Conservation (phyloP, 345 rosid species). For the Citrus inodora region DNA sequence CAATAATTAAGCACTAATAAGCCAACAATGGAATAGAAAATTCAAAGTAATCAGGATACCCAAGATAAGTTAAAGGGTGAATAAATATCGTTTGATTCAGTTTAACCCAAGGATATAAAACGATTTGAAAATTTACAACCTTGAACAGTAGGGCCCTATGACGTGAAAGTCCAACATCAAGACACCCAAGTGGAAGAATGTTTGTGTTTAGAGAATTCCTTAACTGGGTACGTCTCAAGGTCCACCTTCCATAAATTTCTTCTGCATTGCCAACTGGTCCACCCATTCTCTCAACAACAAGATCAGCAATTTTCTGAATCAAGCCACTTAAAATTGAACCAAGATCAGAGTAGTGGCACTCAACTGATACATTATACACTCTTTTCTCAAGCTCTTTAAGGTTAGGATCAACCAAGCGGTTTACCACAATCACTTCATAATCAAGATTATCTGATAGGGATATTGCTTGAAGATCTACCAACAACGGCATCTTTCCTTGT, state of each 20-base stretch:
- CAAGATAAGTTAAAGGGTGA: not conserved
- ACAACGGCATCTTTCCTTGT: slow-evolving; percentile 77
- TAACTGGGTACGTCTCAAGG: slow-evolving; percentile 52
- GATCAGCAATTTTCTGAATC: slow-evolving; percentile 82
- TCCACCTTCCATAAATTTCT: slow-evolving; percentile 79
- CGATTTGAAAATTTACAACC: slow-evolving; percentile 38
- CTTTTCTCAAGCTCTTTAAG: slow-evolving; percentile 71
- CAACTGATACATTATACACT: slow-evolving; percentile 42
- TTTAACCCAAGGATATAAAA: slow-evolving; percentile 9
- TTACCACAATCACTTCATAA: slow-evolving; percentile 75
- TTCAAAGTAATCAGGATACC: not conserved
- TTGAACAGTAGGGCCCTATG: slow-evolving; percentile 96
- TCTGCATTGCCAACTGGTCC: slow-evolving; percentile 87
- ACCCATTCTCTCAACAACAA: slow-evolving; percentile 91
- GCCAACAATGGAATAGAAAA: not conserved
- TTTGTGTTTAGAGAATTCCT: slow-evolving; percentile 53
- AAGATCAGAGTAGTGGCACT: slow-evolving; percentile 36
- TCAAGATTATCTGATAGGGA: slow-evolving; percentile 61
- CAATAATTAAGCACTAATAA: slow-evolving; percentile 1
- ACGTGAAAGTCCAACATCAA: slow-evolving; percentile 91
- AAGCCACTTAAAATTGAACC: slow-evolving; percentile 50
- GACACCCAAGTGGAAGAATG: slow-evolving; percentile 79
- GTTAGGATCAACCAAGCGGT: slow-evolving; percentile 69
- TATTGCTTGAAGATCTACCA: slow-evolving; percentile 76
- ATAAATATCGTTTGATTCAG: not conserved